Evolutionary conservation across 352 stramenopile genomes (phyloP).

Genomic region (Phytophthora aleatoria): DNA sequence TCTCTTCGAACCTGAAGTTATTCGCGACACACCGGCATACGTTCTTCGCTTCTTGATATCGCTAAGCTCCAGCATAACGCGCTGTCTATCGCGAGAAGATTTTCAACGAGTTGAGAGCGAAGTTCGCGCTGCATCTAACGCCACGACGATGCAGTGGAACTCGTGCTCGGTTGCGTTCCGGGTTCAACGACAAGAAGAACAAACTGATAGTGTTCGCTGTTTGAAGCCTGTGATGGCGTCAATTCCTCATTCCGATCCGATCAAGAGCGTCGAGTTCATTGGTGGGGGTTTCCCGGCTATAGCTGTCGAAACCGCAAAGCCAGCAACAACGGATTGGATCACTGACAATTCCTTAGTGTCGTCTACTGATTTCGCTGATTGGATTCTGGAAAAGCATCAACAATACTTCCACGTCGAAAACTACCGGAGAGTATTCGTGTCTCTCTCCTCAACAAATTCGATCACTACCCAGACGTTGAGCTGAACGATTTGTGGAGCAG

Average conservation of each 20-base stretch:
- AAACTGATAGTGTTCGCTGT: conserved; percentile 34
- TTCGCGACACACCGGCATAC: conserved; percentile 61
- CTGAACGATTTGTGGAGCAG: neutral
- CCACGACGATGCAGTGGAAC: conserved; percentile 15
- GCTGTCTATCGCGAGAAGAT: conserved; percentile 28
- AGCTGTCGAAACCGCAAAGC: conserved; percentile 18
- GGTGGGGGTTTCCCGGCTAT: conserved; percentile 15
- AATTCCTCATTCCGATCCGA: conserved; percentile 8
- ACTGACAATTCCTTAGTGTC: neutral
- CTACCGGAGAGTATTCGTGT: neutral
- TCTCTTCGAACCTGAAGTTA: conserved; percentile 39
- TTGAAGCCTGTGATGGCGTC: neutral
- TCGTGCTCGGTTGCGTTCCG: conserved; percentile 42
- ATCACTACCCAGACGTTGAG: neutral
- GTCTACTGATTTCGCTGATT: conserved; percentile 12
- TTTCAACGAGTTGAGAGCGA: conserved; percentile 15
- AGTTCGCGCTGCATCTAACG: conserved; percentile 6
- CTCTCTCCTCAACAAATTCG: neutral
- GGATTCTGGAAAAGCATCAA: conserved; percentile 6
- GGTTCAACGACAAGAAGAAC: conserved; percentile 47
- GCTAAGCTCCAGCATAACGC: conserved; percentile 28
- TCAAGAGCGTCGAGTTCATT: conserved; percentile 13
- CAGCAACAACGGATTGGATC: conserved; percentile 20
- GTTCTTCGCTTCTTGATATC: conserved; percentile 55
- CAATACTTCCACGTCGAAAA: neutral